A percentile compares a stretch with the other conserved stretches of the same genome.
Evolutionary conservation across 2,329 filamentous ascomycete species (phyloP).

Genomic region (Phoma herbarum): DNA sequence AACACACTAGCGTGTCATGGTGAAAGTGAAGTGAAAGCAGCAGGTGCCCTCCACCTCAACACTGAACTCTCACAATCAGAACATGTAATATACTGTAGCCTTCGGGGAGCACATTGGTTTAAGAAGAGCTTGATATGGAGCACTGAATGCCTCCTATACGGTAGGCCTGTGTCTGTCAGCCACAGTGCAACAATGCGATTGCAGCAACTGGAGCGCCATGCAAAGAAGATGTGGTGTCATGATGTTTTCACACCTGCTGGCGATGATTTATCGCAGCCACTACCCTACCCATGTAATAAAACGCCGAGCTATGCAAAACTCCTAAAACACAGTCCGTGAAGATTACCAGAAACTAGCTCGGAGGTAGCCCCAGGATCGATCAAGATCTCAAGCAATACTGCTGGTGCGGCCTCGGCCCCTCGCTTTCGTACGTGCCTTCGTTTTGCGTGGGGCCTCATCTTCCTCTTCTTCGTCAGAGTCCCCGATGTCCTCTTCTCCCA

Average conservation of each 20-base stretch:
- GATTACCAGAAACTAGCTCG: not conserved
- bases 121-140: too few relatives aligned
- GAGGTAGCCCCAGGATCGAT: not conserved
- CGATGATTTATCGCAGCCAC: not conserved
- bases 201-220: not conserved
- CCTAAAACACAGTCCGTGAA: not conserved
- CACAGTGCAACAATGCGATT: not conserved
- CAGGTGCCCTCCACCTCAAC: not conserved
- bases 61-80: not conserved
- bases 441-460: conserved; percentile 31
- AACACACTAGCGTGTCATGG: not conserved
- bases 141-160: too few relatives aligned
- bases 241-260: not conserved
- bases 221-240: not conserved
- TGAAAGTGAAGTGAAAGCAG: conserved; percentile 5
- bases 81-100: not conserved
- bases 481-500: conserved; percentile 39
- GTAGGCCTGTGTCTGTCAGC: not conserved
- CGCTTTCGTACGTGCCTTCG: conserved; percentile 28
- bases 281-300: conserved; percentile 4
- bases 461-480: conserved; percentile 35
- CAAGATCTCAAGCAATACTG: conserved; percentile 18
- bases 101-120: not conserved
- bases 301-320: conserved; percentile 29
- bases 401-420: conserved; percentile 31